Evolutionary conservation across 2,329 filamentous ascomycete species (phyloP), one percentile per base, ranked within the genome.

Genomic region (Knufia petricola): DNA sequence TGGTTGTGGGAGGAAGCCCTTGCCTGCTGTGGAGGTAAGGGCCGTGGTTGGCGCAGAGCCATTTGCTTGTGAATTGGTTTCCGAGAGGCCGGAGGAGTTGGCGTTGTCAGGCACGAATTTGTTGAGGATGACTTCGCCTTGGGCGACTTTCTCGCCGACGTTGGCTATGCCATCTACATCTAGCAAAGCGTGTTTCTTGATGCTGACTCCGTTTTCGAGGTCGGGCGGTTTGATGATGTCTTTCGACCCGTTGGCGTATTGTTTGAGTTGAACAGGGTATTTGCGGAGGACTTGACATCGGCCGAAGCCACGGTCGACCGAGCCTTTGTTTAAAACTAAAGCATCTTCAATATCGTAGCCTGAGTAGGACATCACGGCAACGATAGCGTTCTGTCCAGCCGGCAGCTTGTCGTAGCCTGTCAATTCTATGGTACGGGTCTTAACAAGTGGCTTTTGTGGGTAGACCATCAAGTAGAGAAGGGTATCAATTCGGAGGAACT

Each of bases 341-440:
- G 92, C 92, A 74, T 98, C 92, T 73, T 98, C 92, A 58, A 98
- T 98, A 79, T 98, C 92, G 68, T 98, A 98, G 20, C 92, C 92
- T 9, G 90, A 96, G 68, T 92, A 98, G 42, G 89, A 96, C 92
- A 98, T 98, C 69, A 98, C 92, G 4, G 94, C 92, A 21, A 98
- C 92, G 1, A 87, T 95, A 3, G 92, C 94, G 53, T 95, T 96
- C 63, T 98, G 92, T 0, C 92, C 92, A 3, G 92, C 92, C 0
- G 92, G 92, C 12, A 98, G 81, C 64, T 95, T 95, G 68, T 98
- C 92, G 63, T 96, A 98, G 59, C 94, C 88, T 58, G 94, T 87
- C 20, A 98, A 76, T 66, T 98, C 87, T 56, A 98, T 98, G 0
- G 92, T 95, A 60, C 94, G 85, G 44, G 87, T 94, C 63, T 94